phyloP scores from a whole-genome alignment of 139 green algal species.

The Desmodesmus armatus region DNA sequence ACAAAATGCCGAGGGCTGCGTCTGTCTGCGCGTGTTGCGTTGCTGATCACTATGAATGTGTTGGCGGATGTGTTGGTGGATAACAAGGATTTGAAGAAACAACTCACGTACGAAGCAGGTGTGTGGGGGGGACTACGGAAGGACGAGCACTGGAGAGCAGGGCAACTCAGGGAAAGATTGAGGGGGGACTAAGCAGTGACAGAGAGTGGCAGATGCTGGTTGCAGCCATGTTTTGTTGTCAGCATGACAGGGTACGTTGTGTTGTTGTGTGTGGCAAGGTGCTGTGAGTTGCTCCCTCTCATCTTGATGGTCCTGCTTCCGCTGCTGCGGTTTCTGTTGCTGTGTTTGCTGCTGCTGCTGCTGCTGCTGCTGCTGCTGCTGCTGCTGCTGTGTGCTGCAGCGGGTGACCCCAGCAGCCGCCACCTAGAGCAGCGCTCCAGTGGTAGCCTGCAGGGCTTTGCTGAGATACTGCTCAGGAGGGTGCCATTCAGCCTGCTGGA shows the following conservation, averaged over 20 bases:
- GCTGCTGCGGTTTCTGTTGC: background rate
- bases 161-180: too few relatives aligned
- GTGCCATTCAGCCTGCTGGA: slow-evolving; percentile 36
- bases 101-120: slow-evolving; percentile 21
- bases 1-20: too few relatives aligned
- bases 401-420: background rate
- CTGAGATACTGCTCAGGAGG: slow-evolving; percentile 16
- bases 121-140: too few relatives aligned
- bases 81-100: slow-evolving; percentile 6
- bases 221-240: too few relatives aligned
- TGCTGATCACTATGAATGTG: slow-evolving; percentile 43
- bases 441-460: slow-evolving; percentile 41
- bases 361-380: background rate
- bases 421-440: background rate
- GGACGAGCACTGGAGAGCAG: too few relatives aligned
- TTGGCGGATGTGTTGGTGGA: slow-evolving; percentile 35
- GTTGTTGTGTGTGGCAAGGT: too few relatives aligned
- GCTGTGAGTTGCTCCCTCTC: too few relatives aligned
- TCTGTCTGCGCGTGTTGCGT: background rate
- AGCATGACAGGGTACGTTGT: too few relatives aligned
- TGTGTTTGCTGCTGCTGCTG: background rate
- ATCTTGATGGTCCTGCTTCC: too few relatives aligned
- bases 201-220: too few relatives aligned
- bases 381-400: slow-evolving; percentile 14
- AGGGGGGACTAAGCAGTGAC: too few relatives aligned